Evolutionary conservation across 805 yeast species (phyloP), one percentile per base, ranked within the genome.

Genomic region (Phaffomyces opuntiae): DNA sequence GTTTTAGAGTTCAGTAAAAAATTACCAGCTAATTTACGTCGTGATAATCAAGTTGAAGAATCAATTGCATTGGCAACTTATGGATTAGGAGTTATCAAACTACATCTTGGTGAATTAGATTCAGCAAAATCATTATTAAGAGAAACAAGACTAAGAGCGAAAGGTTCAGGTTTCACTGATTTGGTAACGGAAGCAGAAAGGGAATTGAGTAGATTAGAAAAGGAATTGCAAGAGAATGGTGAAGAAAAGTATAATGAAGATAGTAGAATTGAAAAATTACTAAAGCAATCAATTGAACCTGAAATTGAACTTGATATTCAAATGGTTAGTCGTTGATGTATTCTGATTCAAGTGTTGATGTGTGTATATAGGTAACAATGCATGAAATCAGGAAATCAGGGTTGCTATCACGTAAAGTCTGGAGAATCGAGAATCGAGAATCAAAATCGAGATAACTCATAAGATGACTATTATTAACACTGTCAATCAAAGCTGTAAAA

Each of bases 61-160:
- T 78, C 85, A 1, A 79, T 84, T 37, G 93, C 95, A 0, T 69
- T 90, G 60, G 80, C 96, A 0, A 79, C 88, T 0, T 90, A 85
- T 59, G 95, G 96, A 0, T 69, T 87, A 36, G 98, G 96, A 2
- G 95, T 89, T 6, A 73, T 87, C 11, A 73, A 77, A 38, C 64
- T 83, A n/a, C 87, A 86, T 54, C 58, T 69, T 39, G 76, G 81
- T 1, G 66, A 80, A 11, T 69, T 75, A 46, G 73, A 69, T 2
- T 65, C 72, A 45, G 89, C 96, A 0, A 78, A 76, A 51, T 69
- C 78, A 37, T 66, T 76, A 26, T 67, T 90, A 40, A 68, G 81
- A 7, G 89, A 85, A 59, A 80, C 96, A 0, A 73, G 87, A 32
- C 71, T 79, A 25, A 69, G 88, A 48, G 89, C 95, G 0, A 73